Evolutionary conservation across 129 eudicot species (phyloP).

Genomic region (Glebionis coronaria): DNA sequence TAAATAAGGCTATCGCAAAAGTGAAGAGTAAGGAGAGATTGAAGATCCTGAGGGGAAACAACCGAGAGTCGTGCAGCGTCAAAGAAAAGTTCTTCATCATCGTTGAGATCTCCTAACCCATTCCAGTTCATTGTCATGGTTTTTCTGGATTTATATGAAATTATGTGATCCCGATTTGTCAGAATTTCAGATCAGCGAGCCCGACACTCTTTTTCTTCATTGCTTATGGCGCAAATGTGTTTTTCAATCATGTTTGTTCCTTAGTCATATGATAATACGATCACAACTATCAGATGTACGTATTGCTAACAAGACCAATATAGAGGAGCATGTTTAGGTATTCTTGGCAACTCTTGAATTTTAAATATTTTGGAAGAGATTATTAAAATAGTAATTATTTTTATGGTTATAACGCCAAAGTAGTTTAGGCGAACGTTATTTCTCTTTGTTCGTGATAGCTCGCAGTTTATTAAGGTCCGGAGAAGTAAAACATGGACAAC

Average conservation of each 20-base stretch:
- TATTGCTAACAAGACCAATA: slow-evolving; percentile 30
- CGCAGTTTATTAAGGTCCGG: background rate
- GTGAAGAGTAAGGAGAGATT: too few relatives aligned
- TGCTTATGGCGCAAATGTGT: too few relatives aligned
- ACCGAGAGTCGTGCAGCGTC: too few relatives aligned
- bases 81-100: too few relatives aligned
- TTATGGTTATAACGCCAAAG: background rate
- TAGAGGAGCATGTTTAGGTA: slow-evolving; percentile 18
- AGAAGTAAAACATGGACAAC: background rate
- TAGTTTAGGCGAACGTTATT: background rate
- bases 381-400: background rate
- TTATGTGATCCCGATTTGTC: too few relatives aligned
- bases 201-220: too few relatives aligned
- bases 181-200: too few relatives aligned
- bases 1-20: too few relatives aligned
- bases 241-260: slow-evolving; percentile 14
- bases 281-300: slow-evolving; percentile 16
- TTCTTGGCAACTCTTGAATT: slow-evolving; percentile 6
- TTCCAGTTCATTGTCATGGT: too few relatives aligned
- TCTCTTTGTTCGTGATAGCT: background rate
- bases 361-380: background rate
- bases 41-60: too few relatives aligned
- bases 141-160: too few relatives aligned
- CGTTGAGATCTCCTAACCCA: too few relatives aligned
- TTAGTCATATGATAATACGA: slow-evolving; percentile 25